Conservation (phyloP, 352 stramenopile genomes). For the Phytopythium aichiense region DNA sequence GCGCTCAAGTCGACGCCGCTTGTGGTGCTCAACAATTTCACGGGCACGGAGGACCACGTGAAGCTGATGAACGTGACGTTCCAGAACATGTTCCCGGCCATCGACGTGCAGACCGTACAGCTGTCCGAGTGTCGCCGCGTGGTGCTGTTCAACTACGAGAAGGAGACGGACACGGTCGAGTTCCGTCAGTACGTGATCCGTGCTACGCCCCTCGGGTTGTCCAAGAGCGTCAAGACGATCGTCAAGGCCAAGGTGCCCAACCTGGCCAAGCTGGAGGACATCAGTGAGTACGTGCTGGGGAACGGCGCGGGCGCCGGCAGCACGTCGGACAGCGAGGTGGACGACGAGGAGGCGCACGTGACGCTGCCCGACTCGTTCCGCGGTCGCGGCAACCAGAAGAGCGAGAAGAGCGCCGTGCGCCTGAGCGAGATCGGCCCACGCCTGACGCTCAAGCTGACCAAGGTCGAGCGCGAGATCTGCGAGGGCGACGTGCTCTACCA, state of each 20-base stretch:
- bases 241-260: slow-evolving; percentile 94
- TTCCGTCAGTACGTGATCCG: slow-evolving; percentile 98
- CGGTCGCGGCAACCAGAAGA: slow-evolving; percentile 90
- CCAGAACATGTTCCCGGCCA: slow-evolving; percentile 99
- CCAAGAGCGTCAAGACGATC: slow-evolving; percentile 87
- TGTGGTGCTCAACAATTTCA: slow-evolving; percentile 99
- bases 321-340: slow-evolving; percentile 93
- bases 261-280: slow-evolving; percentile 94
- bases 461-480: slow-evolving; percentile 96
- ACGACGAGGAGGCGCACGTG: slow-evolving; percentile 92
- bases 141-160: slow-evolving; percentile 96
- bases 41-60: slow-evolving; percentile 79
- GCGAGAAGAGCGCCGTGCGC: slow-evolving; percentile 92
- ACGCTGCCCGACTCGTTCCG: slow-evolving; percentile 91
- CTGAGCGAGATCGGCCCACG: slow-evolving; percentile 96
- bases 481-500: slow-evolving; percentile 98
- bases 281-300: slow-evolving; percentile 94
- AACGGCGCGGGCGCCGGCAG: slow-evolving; percentile 67
- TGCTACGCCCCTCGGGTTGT: slow-evolving; percentile 91
- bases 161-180: slow-evolving; percentile 91
- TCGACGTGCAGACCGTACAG: slow-evolving; percentile 96
- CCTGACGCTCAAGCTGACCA: slow-evolving; percentile 93
- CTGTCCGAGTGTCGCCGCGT: slow-evolving; percentile 95
- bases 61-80: slow-evolving; percentile 98
- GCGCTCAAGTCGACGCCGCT: slow-evolving; percentile 91